These are phyloP conservation scores for Stereum hirsutum DNA, from an alignment of 1,284 basidiomycete species.

Conservation along the genomic window DNA sequence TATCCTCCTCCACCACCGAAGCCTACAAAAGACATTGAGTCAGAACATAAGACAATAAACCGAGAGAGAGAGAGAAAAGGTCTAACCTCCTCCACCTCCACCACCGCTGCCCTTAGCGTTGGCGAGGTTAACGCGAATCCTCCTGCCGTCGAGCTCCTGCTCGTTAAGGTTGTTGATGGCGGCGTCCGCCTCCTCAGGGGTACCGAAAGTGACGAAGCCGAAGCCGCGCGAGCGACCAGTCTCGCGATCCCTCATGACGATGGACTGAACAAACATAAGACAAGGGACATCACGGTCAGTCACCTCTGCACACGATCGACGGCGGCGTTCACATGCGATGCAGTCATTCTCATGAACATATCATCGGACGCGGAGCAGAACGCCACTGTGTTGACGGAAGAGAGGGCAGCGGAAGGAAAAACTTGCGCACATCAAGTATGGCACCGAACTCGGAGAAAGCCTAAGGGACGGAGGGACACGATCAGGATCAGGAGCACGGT, in stretches of 20 bases:
- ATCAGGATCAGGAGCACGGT: conserved; percentile 16
- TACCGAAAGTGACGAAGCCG: conserved; percentile 84
- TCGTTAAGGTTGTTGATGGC: conserved; percentile 84
- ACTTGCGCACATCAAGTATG: conserved; percentile 65
- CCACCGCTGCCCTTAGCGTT: conserved; percentile 68
- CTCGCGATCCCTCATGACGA: conserved; percentile 97
- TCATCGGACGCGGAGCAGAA: not conserved
- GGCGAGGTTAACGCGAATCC: conserved; percentile 91
- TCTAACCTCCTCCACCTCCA: conserved; percentile 24
- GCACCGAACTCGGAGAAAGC: conserved; percentile 62
- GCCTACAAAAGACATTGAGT: not conserved
- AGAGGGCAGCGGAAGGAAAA: conserved; percentile 5
- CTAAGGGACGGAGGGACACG: conserved; percentile 33
- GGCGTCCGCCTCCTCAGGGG: conserved; percentile 58
- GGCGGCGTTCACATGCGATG: not conserved
- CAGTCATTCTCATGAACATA: conserved; percentile 8
- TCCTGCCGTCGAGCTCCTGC: conserved; percentile 88
- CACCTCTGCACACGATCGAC: not conserved
- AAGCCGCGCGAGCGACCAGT: conserved; percentile 95
- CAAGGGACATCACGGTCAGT: not conserved
- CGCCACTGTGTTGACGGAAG: conserved; percentile 1
- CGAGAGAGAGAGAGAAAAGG: not conserved
- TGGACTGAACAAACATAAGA: conserved; percentile 50
- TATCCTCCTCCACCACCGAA: conserved; percentile 6
- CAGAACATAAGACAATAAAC: not conserved